Evolutionary conservation across 768 basidiomycete genomes (phyloP), one percentile per base, ranked within the genome.

Genomic region (Termitomyces sp.): DNA sequence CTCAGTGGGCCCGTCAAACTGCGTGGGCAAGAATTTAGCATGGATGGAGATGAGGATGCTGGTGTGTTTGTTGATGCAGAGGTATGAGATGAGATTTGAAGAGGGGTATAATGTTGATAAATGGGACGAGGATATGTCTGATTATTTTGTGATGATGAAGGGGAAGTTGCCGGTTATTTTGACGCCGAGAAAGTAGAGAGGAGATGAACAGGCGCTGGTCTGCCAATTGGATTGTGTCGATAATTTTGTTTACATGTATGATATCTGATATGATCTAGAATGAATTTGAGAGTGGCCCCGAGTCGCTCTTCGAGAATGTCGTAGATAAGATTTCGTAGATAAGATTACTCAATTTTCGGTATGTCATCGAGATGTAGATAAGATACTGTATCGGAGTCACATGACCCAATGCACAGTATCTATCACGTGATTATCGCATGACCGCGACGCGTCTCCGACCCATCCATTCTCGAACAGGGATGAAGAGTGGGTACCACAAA

Each of bases 21-120:
- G 78, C 45, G 74, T 70, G 0, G 78, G 78, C 3, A 76, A 74
- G 62, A 72, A 68, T 41, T 66, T 79, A 19, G 78, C 77, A 27
- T 61, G 66, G 61, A 67, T 68, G 63, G 74, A 77, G 61, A 70
- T 78, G 68, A 63, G 74, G 7, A 71, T 73, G 68, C 60, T 76
- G 17, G 57, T 74, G 9, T 72, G 71, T 39, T 43, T 69, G 37
- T 46, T 78, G 51, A 58, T 80, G 52, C 68, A 68, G 21, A 65
- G 59, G 32, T 78, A 77, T 59, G 71, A 74, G n/a, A 60, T 79
- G 48, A 53, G 59, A 11, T 71, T 76, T 43, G 66, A 64, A 52
- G 62, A 71, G 0, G 70, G 69, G 11, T 74, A 69, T 56, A 61
- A 70, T 50, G 60, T 60, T 2, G 51, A 52, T 23, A 52, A 47